Base-by-base conservation (phyloP, 2,329 filamentous ascomycete species). In the Aspergillus latus region DNA sequence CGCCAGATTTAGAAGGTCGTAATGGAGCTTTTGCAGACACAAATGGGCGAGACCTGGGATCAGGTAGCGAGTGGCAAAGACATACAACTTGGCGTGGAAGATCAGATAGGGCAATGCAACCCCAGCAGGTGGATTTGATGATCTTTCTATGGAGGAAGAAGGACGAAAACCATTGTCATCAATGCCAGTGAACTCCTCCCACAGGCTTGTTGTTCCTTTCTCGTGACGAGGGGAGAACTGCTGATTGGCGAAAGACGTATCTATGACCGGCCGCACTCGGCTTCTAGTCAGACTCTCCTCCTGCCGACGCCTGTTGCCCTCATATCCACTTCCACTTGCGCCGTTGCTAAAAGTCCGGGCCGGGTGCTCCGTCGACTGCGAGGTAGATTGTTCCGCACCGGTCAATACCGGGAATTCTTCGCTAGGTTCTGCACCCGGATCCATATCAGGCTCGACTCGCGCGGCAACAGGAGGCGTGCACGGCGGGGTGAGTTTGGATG, bases 41-140 rank as follows among this genome's bases (percentile, higher is more conserved):
- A 76, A 65, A 52, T 75, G 71, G 2, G 72, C 72, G 28, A 76
- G 68, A 11, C 68, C 69, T 3, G 72, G 70, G 54, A 76, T 73
- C 43, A 76, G 62, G 61, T 74, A 76, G 48, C 71, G 71, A 1
- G 72, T 73, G n/a, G 74, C 73, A 53, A 76, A 76, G 56, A 75
- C 70, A 58, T 76, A 76, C 45, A 76, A 57, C 62, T 76, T 76
- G 15, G 74, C 74, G 42, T 76, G 74, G 62, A 75, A 76, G 40
- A 74, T 66, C 29, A 76, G 66, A 54, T 76, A 75, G 3, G 73
- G 73, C 10, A 72, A 64, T 11, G 68, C 67, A 13, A 62, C 58
- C 1, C 54, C 54, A 54, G 48, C 58, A 13, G 44, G 59, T 32
- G 39, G 57, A 39, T 49, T 59, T 49, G 51, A 51, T 10, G 54